Evolutionary conservation across 495 filamentous ascomycete genomes (phyloP).

Genomic region (Aspergillus nidulans): DNA sequence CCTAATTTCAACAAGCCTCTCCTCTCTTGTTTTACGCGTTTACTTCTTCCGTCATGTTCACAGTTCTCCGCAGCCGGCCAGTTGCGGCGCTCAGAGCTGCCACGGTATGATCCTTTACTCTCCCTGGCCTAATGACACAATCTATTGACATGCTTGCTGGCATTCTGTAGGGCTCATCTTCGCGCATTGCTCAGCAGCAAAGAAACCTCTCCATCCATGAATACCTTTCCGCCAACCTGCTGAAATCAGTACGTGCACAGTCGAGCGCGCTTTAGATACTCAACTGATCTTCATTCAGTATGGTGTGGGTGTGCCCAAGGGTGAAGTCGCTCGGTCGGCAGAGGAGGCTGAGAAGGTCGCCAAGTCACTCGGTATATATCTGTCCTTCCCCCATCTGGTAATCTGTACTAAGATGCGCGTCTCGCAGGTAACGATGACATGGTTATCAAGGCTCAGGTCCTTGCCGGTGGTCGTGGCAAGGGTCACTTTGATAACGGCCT

Average conservation of each 20-base stretch:
- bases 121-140: conserved; percentile 1
- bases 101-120: conserved; percentile 45
- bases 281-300: conserved; percentile 56
- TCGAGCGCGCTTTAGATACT: background rate
- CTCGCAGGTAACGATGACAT: conserved; percentile 77
- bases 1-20: conserved; percentile 9
- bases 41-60: conserved; percentile 60
- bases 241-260: conserved; percentile 63
- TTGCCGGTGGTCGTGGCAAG: conserved; percentile 96
- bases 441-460: conserved; percentile 99
- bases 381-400: conserved; percentile 9
- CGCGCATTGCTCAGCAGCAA: conserved; percentile 56
- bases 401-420: conserved; percentile 24
- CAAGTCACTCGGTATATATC: conserved; percentile 67
- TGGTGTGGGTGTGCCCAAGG: conserved; percentile 87
- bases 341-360: conserved; percentile 90
- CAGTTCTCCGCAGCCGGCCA: conserved; percentile 64
- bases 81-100: conserved; percentile 60
- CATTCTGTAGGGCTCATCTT: conserved; percentile 44
- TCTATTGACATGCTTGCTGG: conserved; percentile 19
- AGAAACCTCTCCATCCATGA: conserved; percentile 94
- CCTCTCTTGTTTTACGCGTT: conserved; percentile 23
- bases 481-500: conserved; percentile 96
- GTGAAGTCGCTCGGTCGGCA: conserved; percentile 73
- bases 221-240: conserved; percentile 86